These are phyloP conservation scores for Balansia obtecta DNA, from an alignment of 2,329 filamentous ascomycete species.

Conservation along the genomic window DNA sequence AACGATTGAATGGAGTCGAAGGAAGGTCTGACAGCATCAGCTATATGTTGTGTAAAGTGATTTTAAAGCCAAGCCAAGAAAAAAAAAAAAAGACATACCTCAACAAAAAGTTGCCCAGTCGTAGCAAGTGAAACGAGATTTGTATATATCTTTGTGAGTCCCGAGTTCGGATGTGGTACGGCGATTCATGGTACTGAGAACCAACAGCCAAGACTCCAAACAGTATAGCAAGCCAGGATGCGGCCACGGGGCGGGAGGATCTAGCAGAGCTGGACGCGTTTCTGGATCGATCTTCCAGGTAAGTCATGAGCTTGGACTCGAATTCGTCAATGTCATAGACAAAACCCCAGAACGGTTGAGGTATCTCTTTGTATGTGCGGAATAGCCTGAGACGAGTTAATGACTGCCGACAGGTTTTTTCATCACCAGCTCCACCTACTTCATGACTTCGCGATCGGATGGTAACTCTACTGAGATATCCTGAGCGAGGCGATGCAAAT, in stretches of 20 bases:
- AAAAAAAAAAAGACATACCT: conserved; percentile 18
- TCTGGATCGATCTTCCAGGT: conserved; percentile 50
- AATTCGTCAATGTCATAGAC: conserved; percentile 55
- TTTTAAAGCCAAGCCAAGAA: background rate
- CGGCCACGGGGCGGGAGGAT: conserved; percentile 40
- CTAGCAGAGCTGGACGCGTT: conserved; percentile 35
- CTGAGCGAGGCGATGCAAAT: conserved; percentile 45
- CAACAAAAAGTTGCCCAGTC: conserved; percentile 50
- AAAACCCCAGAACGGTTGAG: conserved; percentile 57
- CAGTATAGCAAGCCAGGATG: conserved; percentile 53
- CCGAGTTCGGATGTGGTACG: conserved; percentile 46
- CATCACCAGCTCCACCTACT: conserved; percentile 31
- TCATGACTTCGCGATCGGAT: conserved; percentile 53
- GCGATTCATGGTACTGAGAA: conserved; percentile 53
- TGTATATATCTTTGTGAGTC: conserved; percentile 50
- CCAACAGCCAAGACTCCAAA: conserved; percentile 54
- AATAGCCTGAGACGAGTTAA: conserved; percentile 35
- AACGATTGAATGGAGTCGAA: conserved; percentile 54
- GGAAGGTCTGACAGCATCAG: conserved; percentile 34
- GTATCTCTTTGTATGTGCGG: conserved; percentile 53
- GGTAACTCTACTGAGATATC: conserved; percentile 51
- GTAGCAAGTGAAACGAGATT: conserved; percentile 52
- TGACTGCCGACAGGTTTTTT: conserved; percentile 2
- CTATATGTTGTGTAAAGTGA: background rate
- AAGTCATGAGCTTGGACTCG: conserved; percentile 51